Conservation (phyloP, 2,329 filamentous ascomycete species). For the Phialophora macrospora region DNA sequence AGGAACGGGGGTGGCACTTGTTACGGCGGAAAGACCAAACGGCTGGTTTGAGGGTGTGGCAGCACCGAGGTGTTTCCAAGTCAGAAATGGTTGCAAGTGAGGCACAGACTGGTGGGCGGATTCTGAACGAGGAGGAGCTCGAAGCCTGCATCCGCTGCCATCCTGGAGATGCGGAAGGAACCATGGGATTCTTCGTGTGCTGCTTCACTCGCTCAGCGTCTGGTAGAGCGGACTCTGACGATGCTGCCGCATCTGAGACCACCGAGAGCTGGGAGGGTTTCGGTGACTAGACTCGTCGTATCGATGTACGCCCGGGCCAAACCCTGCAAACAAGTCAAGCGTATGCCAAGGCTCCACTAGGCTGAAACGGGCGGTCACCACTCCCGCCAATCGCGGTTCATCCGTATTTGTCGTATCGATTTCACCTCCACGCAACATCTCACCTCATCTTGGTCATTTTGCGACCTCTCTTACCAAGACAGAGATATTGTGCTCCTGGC, state of each 20-base stretch:
- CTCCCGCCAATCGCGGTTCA: neutral
- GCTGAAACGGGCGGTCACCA: neutral
- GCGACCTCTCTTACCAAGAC: neutral
- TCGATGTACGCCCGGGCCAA: neutral
- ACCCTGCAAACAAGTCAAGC: neutral
- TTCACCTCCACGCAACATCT: neutral
- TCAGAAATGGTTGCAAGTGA: conserved; percentile 23
- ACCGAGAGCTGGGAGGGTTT: conserved; percentile 53
- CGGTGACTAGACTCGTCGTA: conserved; percentile 31
- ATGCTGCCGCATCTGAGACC: conserved; percentile 38
- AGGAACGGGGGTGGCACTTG: conserved; percentile 75
- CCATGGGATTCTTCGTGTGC: conserved; percentile 96
- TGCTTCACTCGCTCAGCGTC: conserved; percentile 68
- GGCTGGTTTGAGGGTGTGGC: conserved; percentile 75
- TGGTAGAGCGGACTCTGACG: conserved; percentile 15
- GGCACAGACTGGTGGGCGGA: conserved; percentile 28
- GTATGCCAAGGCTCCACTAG: neutral
- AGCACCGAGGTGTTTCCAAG: conserved; percentile 62
- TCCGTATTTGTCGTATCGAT: neutral
- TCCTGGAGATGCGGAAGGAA: conserved; percentile 78
- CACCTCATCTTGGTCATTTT: neutral
- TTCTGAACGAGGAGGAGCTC: conserved; percentile 52
- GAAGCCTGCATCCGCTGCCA: conserved; percentile 82
- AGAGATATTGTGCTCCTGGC: neutral
- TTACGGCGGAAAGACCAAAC: conserved; percentile 74